A percentile compares a stretch with the other conserved stretches of the same genome.
These are phyloP conservation scores for Xylariaceae sp. DNA, from an alignment of 2,329 filamentous ascomycete genomes.

Conservation along the genomic window DNA sequence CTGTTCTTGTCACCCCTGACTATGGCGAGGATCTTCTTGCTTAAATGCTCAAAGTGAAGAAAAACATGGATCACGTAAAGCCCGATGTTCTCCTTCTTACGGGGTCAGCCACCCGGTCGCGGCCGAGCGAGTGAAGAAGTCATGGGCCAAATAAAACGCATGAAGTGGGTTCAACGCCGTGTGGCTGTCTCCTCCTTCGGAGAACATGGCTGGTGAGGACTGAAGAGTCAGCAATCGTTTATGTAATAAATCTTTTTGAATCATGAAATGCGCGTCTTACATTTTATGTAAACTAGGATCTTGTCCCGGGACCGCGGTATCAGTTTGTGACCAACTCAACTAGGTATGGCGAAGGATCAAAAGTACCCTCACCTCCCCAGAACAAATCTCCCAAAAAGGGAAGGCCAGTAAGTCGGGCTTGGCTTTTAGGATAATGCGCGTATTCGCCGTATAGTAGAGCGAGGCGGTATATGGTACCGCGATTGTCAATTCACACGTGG, in stretches of 20 bases:
- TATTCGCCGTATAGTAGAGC: not conserved
- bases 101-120: not conserved
- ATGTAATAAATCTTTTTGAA: not conserved
- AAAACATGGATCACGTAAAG: not conserved
- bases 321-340: conserved; percentile 13
- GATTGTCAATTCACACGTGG: not conserved
- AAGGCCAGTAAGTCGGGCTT: too few relatives aligned
- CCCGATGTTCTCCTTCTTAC: not conserved
- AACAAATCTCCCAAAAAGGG: too few relatives aligned
- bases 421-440: not conserved
- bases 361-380: too few relatives aligned
- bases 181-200: not conserved
- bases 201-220: not conserved
- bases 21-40: not conserved
- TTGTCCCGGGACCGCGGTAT: conserved; percentile 24
- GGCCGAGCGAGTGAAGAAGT: conserved; percentile 4
- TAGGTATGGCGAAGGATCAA: conserved; percentile 15
- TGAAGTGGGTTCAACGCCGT: conserved; percentile 1
- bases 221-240: conserved; percentile 16
- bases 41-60: not conserved
- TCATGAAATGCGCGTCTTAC: conserved; percentile 20
- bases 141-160: not conserved
- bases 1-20: not conserved
- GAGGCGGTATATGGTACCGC: not conserved
- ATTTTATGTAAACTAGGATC: conserved; percentile 9